Base-by-base conservation (phyloP, 2,329 filamentous ascomycete genomes). In the Sphaerulina populicola region DNA sequence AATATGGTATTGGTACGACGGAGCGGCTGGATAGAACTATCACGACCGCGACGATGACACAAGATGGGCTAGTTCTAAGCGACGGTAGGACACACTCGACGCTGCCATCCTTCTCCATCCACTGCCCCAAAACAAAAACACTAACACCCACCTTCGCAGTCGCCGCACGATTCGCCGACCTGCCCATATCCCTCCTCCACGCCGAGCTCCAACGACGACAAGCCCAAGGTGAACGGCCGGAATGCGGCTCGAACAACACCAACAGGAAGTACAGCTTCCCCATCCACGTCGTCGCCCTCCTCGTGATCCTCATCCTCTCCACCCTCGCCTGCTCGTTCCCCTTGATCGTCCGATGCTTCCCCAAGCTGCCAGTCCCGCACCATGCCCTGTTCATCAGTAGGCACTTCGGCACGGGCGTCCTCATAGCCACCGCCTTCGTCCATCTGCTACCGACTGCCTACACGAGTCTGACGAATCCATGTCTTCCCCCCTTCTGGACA, bases 401-500 rank as follows among this genome's bases (percentile, higher is more conserved):
- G 56, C 78, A 82, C 62, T 79, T 79, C 56, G 77, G 77, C 29
- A 79, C 77, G 0, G 77, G 77, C 6, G 77, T 79, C 6, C 65
- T 79, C 35, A 77, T 79, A 45, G 77, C 77, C 9, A 79, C 77
- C 11, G 77, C 76, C 14, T 79, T 79, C 56, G 75, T 79, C 3
- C 77, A 79, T 63, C 69, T 83, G n/a, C 72, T 83, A 4, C 80
- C 80, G 9, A 82, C 79, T 1, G 80, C 80, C 18, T 83, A 81
- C 58, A 70, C 73, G 15, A 81, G 76, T 11, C 67, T 82, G 30
- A 80, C 78, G 8, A 75, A 82, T 59, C 76, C 77, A 66, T 83
- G 80, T 68, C 79, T 94, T 0, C 86, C 88, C 7, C 74, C 77
- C 51, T 85, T 89, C 65, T 94, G 90, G 78, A 91, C 80, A 66